A percentile compares a stretch with the other conserved stretches of the same genome.
phyloP scores from a whole-genome alignment of 2,329 filamentous ascomycete species.

The Dactylellina parvicollis region DNA sequence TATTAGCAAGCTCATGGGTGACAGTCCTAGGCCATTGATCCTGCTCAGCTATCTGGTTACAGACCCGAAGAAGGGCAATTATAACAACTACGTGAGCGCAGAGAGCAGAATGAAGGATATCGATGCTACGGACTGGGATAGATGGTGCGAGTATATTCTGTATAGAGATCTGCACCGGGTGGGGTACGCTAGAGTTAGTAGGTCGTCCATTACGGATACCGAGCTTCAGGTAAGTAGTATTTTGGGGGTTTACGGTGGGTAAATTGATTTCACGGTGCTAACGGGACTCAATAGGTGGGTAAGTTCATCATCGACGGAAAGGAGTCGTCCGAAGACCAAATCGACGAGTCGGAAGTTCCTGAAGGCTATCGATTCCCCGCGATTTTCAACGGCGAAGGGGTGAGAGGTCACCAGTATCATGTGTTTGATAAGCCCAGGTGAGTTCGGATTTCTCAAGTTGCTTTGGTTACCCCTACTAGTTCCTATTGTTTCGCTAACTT shows the following conservation, averaged over 20 bases:
- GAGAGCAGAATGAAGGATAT: constrained; percentile 94
- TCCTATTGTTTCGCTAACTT: background rate
- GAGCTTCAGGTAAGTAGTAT: constrained; percentile 78
- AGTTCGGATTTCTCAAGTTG: no score
- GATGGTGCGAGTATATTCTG: constrained; percentile 99
- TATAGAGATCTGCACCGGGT: constrained; percentile 87
- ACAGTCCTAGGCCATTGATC: constrained; percentile 79
- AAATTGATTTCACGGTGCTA: constrained; percentile 38
- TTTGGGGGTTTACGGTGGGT: constrained; percentile 42
- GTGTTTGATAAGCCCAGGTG: constrained; percentile 94
- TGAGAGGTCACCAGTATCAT: constrained; percentile 90
- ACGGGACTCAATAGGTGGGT: constrained; percentile 68
- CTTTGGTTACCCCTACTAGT: background rate
- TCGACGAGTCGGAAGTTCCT: constrained; percentile 78
- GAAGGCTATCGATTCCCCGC: constrained; percentile 83
- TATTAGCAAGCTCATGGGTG: constrained; percentile 86
- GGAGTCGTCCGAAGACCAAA: constrained; percentile 68
- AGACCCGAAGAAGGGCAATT: constrained; percentile 89
- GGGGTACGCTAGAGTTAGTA: constrained; percentile 87
- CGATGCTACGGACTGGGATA: constrained; percentile 89
- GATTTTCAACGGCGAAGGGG: constrained; percentile 84
- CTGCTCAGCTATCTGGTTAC: constrained; percentile 92
- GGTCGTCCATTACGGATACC: constrained; percentile 93
- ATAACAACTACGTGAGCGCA: constrained; percentile 91
- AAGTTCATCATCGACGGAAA: constrained; percentile 87